phyloP scores from a whole-genome alignment of 345 rosid genomes.

The Conringia planisiliqua region DNA sequence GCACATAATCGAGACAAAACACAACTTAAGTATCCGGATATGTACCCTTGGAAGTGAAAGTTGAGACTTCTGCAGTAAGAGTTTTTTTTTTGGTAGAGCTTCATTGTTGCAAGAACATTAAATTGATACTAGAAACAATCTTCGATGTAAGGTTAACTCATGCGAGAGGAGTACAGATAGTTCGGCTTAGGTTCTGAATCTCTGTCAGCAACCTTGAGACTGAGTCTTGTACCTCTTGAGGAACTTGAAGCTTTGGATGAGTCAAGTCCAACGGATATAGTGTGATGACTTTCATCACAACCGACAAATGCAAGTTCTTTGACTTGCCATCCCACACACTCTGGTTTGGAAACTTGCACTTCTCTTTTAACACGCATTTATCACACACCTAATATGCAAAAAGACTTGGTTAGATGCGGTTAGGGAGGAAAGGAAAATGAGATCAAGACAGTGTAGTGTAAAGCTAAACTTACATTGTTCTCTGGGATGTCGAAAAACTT shows the following conservation, averaged over 20 bases:
- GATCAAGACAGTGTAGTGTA: constrained; percentile 3
- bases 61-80: not conserved
- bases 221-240: constrained; percentile 55
- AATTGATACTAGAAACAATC: constrained; percentile 8
- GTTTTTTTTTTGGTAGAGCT: not conserved
- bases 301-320: constrained; percentile 45
- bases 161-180: constrained; percentile 32
- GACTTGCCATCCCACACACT: constrained; percentile 43
- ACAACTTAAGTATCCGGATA: not conserved
- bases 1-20: not conserved
- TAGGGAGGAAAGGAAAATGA: not conserved
- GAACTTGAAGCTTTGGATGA: constrained; percentile 45
- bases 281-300: constrained; percentile 56
- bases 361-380: constrained; percentile 52
- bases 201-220: constrained; percentile 47
- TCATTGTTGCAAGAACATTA: not conserved
- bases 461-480: constrained; percentile 47
- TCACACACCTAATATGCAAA: constrained; percentile 58
- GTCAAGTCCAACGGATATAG: constrained; percentile 54
- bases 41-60: not conserved
- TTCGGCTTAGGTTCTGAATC: constrained; percentile 50
- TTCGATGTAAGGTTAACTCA: constrained; percentile 4
- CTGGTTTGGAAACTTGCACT: constrained; percentile 62
- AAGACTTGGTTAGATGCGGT: not conserved
- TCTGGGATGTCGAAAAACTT: constrained; percentile 59